These are phyloP conservation scores for Shiraia sp. DNA, from an alignment of 2,329 filamentous ascomycete genomes.

Conservation along the genomic window DNA sequence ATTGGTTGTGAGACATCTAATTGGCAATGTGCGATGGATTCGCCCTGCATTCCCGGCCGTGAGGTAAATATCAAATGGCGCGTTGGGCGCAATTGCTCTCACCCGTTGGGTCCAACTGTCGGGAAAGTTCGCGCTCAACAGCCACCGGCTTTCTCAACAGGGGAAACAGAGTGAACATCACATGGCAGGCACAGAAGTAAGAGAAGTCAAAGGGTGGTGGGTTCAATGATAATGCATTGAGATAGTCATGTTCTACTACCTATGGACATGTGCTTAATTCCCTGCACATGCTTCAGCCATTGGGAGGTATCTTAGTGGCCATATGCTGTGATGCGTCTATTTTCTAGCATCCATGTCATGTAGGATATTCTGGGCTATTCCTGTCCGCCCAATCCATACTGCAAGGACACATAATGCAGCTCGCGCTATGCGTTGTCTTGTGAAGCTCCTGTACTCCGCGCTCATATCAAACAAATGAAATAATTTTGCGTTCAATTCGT, in stretches of 20 bases:
- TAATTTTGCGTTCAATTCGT: constrained; percentile 13
- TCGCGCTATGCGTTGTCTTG: not conserved
- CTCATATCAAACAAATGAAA: constrained; percentile 2
- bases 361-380: constrained; percentile 6
- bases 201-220: not conserved
- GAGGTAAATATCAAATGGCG: not conserved
- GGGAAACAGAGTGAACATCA: not conserved
- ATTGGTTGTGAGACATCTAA: no score
- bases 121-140: constrained; percentile 1
- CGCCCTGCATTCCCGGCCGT: no score
- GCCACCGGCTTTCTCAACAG: not conserved
- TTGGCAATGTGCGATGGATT: no score
- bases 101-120: constrained; percentile 4
- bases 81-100: no score
- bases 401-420: constrained; percentile 10
- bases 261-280: constrained; percentile 1
- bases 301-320: no score
- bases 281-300: no score
- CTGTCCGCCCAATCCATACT: constrained; percentile 13
- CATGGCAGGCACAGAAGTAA: not conserved
- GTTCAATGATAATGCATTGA: constrained; percentile 1
- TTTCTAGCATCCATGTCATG: constrained; percentile 17
- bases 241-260: not conserved
- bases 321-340: constrained; percentile 19
- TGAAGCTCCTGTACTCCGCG: constrained; percentile 12